A percentile compares a stretch with the other conserved stretches of the same genome.
phyloP scores from a whole-genome alignment of 2,329 filamentous ascomycete genomes.

The Phialophora verrucosa region DNA sequence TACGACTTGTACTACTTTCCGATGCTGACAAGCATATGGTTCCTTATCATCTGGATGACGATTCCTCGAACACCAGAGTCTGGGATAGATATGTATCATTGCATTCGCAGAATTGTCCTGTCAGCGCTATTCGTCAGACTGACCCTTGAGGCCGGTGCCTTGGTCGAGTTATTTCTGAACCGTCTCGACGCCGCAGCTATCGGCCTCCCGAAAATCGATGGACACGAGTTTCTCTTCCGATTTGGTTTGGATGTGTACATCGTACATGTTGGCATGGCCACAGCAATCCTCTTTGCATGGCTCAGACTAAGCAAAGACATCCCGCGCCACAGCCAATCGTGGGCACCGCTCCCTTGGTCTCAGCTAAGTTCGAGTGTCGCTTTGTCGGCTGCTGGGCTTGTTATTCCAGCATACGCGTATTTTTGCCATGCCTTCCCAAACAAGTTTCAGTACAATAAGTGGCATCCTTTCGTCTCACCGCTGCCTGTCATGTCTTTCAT shows the following conservation, averaged over 20 bases:
- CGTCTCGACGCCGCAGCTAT: slow-evolving; percentile 43
- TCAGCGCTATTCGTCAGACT: slow-evolving; percentile 49
- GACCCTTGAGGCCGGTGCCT: slow-evolving; percentile 43
- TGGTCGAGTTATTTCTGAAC: slow-evolving; percentile 52
- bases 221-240: slow-evolving; percentile 56
- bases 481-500: slow-evolving; percentile 61
- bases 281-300: slow-evolving; percentile 52
- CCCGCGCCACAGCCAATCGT: not conserved
- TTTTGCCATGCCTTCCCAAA: slow-evolving; percentile 40
- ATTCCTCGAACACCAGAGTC: slow-evolving; percentile 50
- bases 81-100: slow-evolving; percentile 52
- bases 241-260: slow-evolving; percentile 61
- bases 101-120: slow-evolving; percentile 57
- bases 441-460: slow-evolving; percentile 55
- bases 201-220: slow-evolving; percentile 42
- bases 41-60: slow-evolving; percentile 62
- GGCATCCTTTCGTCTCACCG: slow-evolving; percentile 61
- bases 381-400: slow-evolving; percentile 39
- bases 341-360: not conserved
- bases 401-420: slow-evolving; percentile 31
- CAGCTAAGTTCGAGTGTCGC: not conserved
- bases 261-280: slow-evolving; percentile 62
- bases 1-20: slow-evolving; percentile 66
- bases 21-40: slow-evolving; percentile 67
- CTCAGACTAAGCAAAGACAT: slow-evolving; percentile 21